phyloP scores from a whole-genome alignment of 1,284 basidiomycete species.

The Papiliotrema fonsecae region DNA sequence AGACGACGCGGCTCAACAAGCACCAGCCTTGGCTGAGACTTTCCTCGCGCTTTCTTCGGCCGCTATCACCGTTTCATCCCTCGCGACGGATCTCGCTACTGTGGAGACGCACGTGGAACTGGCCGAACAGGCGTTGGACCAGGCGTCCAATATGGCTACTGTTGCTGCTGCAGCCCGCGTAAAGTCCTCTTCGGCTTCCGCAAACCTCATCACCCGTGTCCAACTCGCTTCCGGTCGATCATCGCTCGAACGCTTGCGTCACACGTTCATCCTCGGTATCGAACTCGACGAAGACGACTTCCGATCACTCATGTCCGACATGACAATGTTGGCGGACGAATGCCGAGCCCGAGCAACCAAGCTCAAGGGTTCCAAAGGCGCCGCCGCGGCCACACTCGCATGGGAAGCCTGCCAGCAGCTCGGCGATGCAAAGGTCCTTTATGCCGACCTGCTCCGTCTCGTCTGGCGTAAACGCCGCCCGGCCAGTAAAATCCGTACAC shows the following conservation, averaged over 20 bases:
- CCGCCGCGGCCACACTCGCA: slow-evolving; percentile 31
- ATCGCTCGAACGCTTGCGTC: slow-evolving; percentile 33
- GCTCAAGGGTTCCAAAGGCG: slow-evolving; percentile 34
- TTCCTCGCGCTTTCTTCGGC: slow-evolving; percentile 35
- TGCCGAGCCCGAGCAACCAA: slow-evolving; percentile 36
- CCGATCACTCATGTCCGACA: slow-evolving; percentile 35
- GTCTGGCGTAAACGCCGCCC: slow-evolving; percentile 40
- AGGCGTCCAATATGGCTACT: slow-evolving; percentile 45
- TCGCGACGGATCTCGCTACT: slow-evolving; percentile 26
- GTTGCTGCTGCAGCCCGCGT: slow-evolving; percentile 26
- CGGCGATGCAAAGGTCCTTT: slow-evolving; percentile 37
- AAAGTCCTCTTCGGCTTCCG: slow-evolving; percentile 24
- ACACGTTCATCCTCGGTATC: slow-evolving; percentile 35
- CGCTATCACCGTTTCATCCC: slow-evolving; percentile 28
- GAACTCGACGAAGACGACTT: slow-evolving; percentile 43
- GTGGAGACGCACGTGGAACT: slow-evolving; percentile 40
- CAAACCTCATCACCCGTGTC: slow-evolving; percentile 41
- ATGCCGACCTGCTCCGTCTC: slow-evolving; percentile 36
- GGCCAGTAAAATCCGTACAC: not conserved
- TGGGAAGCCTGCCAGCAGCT: slow-evolving; percentile 38
- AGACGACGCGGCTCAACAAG: slow-evolving; percentile 26
- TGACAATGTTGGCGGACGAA: slow-evolving; percentile 35
- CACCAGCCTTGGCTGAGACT: slow-evolving; percentile 38
- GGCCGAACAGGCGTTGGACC: slow-evolving; percentile 44
- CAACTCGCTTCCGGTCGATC: slow-evolving; percentile 39